Evolutionary conservation across 306 rosid species (phyloP).

Genomic region (Prunus salicina): DNA sequence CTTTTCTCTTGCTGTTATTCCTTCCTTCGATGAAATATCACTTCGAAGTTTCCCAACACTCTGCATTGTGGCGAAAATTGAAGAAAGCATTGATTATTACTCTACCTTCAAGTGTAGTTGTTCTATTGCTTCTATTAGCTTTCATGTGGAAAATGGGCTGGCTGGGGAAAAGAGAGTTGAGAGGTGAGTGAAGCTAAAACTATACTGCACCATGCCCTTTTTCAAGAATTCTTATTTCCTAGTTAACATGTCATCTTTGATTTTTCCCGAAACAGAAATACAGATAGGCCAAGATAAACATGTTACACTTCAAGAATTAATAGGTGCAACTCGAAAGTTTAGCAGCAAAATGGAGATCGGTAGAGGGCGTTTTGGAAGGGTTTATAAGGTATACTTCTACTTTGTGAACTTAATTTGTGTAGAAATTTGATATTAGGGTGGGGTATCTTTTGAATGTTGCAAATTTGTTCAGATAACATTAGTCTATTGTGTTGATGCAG

Average conservation of each 20-base stretch:
- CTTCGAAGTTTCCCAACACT: no score
- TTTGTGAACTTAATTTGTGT: no score
- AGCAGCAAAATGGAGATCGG: not conserved
- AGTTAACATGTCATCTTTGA: no score
- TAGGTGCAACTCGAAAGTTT: slow-evolving; percentile 7
- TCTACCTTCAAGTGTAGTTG: not conserved
- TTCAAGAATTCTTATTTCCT: no score
- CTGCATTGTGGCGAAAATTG: no score
- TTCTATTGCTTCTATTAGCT: slow-evolving; percentile 12
- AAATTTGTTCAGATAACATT: no score
- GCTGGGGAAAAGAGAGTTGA: not conserved
- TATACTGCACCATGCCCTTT: no score
- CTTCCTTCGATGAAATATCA: not conserved
- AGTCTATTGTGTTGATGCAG: no score
- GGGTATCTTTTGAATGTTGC: no score
- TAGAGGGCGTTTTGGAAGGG: not conserved
- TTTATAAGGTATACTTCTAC: not conserved
- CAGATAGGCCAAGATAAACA: not conserved
- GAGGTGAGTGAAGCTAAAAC: not conserved
- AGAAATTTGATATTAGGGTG: no score
- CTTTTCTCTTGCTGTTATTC: not conserved
- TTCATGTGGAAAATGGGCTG: slow-evolving; percentile 1
- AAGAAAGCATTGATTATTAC: not conserved
- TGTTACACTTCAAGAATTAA: not conserved
- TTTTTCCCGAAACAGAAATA: not conserved